Evolutionary conservation across 805 yeast species (phyloP).

Genomic region (Candida gorgasii): DNA sequence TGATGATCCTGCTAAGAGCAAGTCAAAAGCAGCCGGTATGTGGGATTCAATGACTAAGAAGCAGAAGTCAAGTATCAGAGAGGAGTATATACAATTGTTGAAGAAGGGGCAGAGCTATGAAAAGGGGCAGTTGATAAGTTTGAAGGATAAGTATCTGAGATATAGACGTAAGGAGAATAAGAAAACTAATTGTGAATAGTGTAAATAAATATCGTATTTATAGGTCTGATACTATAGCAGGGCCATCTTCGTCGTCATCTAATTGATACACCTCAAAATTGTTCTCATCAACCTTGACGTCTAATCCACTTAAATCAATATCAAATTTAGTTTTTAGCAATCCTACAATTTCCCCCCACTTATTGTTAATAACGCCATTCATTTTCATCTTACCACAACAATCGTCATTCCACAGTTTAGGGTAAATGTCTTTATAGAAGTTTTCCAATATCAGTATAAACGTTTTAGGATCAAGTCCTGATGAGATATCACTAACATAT

Average conservation of each 20-base stretch:
- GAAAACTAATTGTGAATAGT: neutral
- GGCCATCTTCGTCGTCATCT: constrained; percentile 29
- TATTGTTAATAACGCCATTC: constrained; percentile 16
- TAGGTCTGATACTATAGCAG: constrained; percentile 20
- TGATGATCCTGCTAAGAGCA: constrained; percentile 5
- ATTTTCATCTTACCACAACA: constrained; percentile 24
- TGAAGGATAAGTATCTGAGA: constrained; percentile 10
- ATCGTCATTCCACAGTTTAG: constrained; percentile 10
- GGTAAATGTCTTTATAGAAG: constrained; percentile 18
- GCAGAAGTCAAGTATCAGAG: constrained; percentile 28
- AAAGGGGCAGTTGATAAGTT: constrained; percentile 12
- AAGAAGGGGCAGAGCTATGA: constrained; percentile 14
- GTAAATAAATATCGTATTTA: neutral
- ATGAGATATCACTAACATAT: constrained; percentile 27
- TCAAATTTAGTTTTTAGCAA: constrained; percentile 13
- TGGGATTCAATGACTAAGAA: constrained; percentile 30
- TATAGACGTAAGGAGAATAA: neutral
- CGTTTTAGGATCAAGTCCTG: constrained; percentile 20
- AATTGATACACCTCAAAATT: constrained; percentile 27
- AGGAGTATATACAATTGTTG: constrained; percentile 28
- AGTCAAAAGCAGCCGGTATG: constrained; percentile 14
- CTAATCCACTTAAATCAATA: constrained; percentile 15
- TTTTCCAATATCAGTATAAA: constrained; percentile 22
- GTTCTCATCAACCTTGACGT: constrained; percentile 17
- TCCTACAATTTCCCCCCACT: constrained; percentile 19